A percentile compares a stretch with the other conserved stretches of the same genome.
phyloP scores from a whole-genome alignment of 225 moss, liverwort and hornwort species.

The Sphagnum contortum region DNA sequence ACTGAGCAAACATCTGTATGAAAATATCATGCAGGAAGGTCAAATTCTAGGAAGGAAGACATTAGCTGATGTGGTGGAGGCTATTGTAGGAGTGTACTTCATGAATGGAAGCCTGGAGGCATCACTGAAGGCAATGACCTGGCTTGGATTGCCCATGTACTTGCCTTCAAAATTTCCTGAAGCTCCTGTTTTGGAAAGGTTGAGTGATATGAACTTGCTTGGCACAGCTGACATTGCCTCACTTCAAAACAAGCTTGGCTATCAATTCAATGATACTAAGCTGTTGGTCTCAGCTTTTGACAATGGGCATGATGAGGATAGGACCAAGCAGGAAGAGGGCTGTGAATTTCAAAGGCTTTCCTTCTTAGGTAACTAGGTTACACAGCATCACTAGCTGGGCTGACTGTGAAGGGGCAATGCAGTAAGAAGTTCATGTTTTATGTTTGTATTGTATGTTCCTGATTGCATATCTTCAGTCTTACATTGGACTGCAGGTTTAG shows the following conservation, averaged over 20 bases:
- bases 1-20: too few species aligned
- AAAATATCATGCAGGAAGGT: conserved; percentile 24
- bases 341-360: conserved; percentile 47
- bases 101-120: conserved; percentile 36
- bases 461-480: too few species aligned
- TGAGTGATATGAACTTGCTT: conserved; percentile 10
- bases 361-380: conserved; percentile 30
- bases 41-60: conserved; percentile 54
- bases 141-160: conserved; percentile 56
- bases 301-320: conserved; percentile 22
- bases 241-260: conserved; percentile 50
- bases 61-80: conserved; percentile 74
- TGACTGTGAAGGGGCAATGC: neutral
- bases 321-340: conserved; percentile 11
- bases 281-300: conserved; percentile 49
- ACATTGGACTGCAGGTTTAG: too few species aligned
- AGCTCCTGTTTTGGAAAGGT: conserved; percentile 12
- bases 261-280: conserved; percentile 32
- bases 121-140: conserved; percentile 49
- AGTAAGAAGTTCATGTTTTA: neutral
- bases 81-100: conserved; percentile 58
- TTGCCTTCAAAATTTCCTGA: conserved; percentile 34
- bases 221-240: conserved; percentile 17
- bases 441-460: too few species aligned
- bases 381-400: neutral